phyloP scores from a whole-genome alignment of 2,329 filamentous ascomycete genomes.

The Fusarium dimerum region DNA sequence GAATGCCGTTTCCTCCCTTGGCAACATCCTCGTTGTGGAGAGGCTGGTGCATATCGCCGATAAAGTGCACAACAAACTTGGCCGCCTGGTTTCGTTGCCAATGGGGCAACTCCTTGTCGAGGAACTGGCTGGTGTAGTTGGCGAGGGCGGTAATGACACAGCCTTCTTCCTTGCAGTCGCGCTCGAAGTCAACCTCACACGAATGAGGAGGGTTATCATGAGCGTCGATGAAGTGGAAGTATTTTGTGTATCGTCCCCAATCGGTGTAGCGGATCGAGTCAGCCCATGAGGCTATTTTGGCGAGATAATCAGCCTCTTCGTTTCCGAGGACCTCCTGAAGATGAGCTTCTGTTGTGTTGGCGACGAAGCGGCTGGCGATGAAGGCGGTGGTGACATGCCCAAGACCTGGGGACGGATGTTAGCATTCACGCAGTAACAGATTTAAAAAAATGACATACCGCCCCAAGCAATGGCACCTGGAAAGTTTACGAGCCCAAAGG shows the following conservation, averaged over 20 bases:
- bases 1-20: constrained; percentile 68
- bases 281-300: constrained; percentile 66
- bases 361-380: constrained; percentile 61
- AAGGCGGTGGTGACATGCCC: constrained; percentile 68
- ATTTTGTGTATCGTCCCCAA: constrained; percentile 61
- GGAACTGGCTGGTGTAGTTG: constrained; percentile 60
- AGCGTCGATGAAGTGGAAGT: constrained; percentile 71
- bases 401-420: constrained; percentile 44
- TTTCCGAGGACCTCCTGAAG: constrained; percentile 60
- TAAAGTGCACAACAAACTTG: constrained; percentile 68
- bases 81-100: constrained; percentile 58
- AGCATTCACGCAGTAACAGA: constrained; percentile 4
- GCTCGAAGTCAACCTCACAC: constrained; percentile 58
- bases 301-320: constrained; percentile 58
- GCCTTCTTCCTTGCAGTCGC: constrained; percentile 63
- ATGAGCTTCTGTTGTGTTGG: constrained; percentile 54
- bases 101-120: constrained; percentile 46
- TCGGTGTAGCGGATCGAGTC: constrained; percentile 66
- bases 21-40: constrained; percentile 65
- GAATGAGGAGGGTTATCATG: constrained; percentile 59
- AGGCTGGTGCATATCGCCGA: constrained; percentile 71
- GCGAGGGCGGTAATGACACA: constrained; percentile 62
- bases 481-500: constrained; percentile 34
- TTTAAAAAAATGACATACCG: constrained; percentile 34
- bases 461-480: constrained; percentile 44